Base-by-base conservation (phyloP, 257 asterid species). In the Cruciata laevipes region DNA sequence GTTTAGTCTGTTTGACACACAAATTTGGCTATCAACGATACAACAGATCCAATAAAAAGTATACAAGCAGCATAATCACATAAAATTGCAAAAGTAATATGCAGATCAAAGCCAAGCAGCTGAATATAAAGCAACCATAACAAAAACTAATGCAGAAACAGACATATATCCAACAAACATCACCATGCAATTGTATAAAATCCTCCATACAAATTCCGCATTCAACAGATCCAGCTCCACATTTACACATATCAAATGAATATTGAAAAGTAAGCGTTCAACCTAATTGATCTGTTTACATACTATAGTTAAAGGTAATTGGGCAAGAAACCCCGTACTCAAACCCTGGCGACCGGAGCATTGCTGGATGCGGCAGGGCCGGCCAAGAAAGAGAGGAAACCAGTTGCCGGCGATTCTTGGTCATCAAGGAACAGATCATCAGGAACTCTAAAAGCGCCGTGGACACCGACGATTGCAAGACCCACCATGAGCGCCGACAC, bases 401-500 rank as follows among this genome's bases (percentile, higher is more conserved):
- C 92, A 3, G 90, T 73, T 8, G 81, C 86, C 11, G 89, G 95
- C 12, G 87, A 73, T 37, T 87, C 96, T 77, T 87, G 96, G 57
- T 91, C 96, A 42, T 89, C 96, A 5, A 91, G 83, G 74, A 91
- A 91, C 53, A 91, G 85, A 80, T 91, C 98, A 58, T 91, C 98
- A 1, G 98, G 97, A 52, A 70, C 79, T 82, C 96, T 84, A 73
- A 89, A 89, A 53, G 96, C 95, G 23, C 90, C 98, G 83, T 91
- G 96, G 32, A 83, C 61, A 61, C 80, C 73, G 17, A 89, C 92
- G 63, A 87, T 67, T 1, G 85, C 92, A 8, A 77, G 69, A 2
- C 98, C 98, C 49, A 87, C 75, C 96, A 87, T 83, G 20, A 89
- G 78, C 1, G 98, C 95, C n/a, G 95, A 86, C 20, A 87, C 86